These are phyloP conservation scores for Pascua guehoae DNA, from an alignment of 1,284 basidiomycete genomes.

Conservation along the genomic window DNA sequence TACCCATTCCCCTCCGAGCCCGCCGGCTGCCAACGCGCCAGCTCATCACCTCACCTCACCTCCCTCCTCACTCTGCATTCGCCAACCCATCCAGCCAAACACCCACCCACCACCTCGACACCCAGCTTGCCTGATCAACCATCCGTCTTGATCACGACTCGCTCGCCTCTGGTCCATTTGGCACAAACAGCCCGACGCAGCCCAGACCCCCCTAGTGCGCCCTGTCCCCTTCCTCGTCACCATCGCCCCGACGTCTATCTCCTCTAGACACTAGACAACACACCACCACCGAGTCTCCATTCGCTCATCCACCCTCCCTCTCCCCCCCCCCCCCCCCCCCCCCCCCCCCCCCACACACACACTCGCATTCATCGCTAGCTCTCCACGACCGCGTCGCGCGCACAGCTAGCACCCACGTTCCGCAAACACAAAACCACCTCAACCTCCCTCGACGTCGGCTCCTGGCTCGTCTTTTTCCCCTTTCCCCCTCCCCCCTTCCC, in stretches of 20 bases:
- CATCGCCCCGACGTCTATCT: not conserved
- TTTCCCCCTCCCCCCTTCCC: constrained; percentile 1
- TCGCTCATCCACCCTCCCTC: not conserved
- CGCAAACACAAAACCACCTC: too few relatives aligned
- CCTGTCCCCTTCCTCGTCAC: not conserved
- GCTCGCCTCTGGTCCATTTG: too few relatives aligned
- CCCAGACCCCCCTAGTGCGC: not conserved
- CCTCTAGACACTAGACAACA: not conserved
- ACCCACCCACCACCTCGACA: too few relatives aligned
- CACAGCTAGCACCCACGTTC: too few relatives aligned
- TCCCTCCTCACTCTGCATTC: too few relatives aligned
- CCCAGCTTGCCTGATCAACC: too few relatives aligned
- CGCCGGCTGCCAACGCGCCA: not conserved
- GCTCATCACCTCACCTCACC: too few relatives aligned
- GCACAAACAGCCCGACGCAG: too few relatives aligned
- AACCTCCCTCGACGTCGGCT: too few relatives aligned
- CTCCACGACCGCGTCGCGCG: not conserved
- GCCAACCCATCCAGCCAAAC: too few relatives aligned
- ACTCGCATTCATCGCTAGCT: not conserved
- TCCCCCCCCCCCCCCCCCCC: not conserved
- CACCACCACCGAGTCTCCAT: not conserved
- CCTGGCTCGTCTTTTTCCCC: not conserved
- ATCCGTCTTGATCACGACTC: too few relatives aligned
- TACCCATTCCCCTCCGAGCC: not conserved
- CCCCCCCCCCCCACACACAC: not conserved